A percentile compares a stretch with the other conserved stretches of the same genome.
Evolutionary conservation across 139 green algal genomes (phyloP).

Genomic region (Spirogloea muscicola): DNA sequence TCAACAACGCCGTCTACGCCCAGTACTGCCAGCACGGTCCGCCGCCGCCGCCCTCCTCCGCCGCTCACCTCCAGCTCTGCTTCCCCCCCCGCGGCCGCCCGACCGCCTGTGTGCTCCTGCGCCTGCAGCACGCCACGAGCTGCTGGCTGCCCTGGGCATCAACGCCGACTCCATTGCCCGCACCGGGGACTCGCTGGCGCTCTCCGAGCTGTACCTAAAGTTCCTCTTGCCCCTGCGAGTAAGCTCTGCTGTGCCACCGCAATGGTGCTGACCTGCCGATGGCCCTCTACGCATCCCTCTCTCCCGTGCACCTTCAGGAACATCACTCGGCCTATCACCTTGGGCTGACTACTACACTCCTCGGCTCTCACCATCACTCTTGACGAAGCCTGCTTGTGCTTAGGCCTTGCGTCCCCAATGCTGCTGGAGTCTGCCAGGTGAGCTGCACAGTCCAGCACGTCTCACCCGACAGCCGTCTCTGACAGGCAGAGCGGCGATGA

Average conservation of each 20-base stretch:
- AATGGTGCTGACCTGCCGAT: too few relatives aligned
- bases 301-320: too few relatives aligned
- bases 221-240: constrained; percentile 30
- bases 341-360: too few relatives aligned
- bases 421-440: too few relatives aligned
- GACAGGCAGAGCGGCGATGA: constrained; percentile 29
- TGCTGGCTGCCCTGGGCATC: constrained; percentile 47
- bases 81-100: background rate
- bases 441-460: too few relatives aligned
- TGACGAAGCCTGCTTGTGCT: too few relatives aligned
- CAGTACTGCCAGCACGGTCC: constrained; percentile 56
- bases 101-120: too few relatives aligned
- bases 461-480: too few relatives aligned
- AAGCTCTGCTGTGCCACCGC: background rate
- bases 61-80: background rate
- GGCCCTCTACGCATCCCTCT: too few relatives aligned
- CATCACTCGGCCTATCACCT: too few relatives aligned
- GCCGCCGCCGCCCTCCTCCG: background rate
- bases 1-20: constrained; percentile 55
- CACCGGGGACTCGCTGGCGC: constrained; percentile 50
- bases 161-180: constrained; percentile 47
- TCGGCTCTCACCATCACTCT: too few relatives aligned
- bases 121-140: constrained; percentile 51
- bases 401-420: too few relatives aligned
- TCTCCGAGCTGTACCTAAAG: constrained; percentile 54